Base-by-base conservation (phyloP, 1,284 basidiomycete genomes). In the Trichosporon sp. region DNA sequence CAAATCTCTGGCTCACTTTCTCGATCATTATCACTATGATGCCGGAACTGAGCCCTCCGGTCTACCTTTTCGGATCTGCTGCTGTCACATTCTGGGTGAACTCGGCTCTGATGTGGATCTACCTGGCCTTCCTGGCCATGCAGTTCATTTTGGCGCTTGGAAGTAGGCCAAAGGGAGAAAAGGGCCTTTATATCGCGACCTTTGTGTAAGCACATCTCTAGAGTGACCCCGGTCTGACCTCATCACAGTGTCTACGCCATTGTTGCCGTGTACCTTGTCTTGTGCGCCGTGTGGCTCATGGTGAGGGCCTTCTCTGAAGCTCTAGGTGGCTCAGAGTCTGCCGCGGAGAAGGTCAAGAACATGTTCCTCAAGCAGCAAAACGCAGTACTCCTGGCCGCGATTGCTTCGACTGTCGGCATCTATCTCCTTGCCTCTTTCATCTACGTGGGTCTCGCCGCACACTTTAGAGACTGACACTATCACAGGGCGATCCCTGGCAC, bases 1-100 rank as follows among this genome's bases (percentile, higher is more conserved):
- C 92, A 70, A 97, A 96, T 74, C 82, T 96, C 36, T 97, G 92
- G 92, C 83, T 97, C 62, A 96, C 95, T 10, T 97, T 97, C 84
- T 89, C 88, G 64, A 95, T 97, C 81, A 93, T 97, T 78, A 93
- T 97, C 84, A 88, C 93, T 71, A 86, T 96, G 40, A 82, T 95
- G 16, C 91, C 92, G 1, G 73, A 78, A 27, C 67, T 71, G 0
- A 63, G 69, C 31, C 64, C 73, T 9, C 37, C 37, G 37, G 85
- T 91, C 70, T 80, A 85, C 59, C 82, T 91, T 59, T 94, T 93
- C 68, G 89, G 89, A 37, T 91, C 85, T 25, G 79, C 68, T 0
- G 79, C 73, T 16, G 73, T 90, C 25, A 93, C 90, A n/a, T 88
- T 92, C 71, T 96, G 92, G 91, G 83, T 96, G 62, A 96, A 96